Evolutionary conservation across 2,329 filamentous ascomycete genomes (phyloP).

Genomic region (Niveomyces coronatus): DNA sequence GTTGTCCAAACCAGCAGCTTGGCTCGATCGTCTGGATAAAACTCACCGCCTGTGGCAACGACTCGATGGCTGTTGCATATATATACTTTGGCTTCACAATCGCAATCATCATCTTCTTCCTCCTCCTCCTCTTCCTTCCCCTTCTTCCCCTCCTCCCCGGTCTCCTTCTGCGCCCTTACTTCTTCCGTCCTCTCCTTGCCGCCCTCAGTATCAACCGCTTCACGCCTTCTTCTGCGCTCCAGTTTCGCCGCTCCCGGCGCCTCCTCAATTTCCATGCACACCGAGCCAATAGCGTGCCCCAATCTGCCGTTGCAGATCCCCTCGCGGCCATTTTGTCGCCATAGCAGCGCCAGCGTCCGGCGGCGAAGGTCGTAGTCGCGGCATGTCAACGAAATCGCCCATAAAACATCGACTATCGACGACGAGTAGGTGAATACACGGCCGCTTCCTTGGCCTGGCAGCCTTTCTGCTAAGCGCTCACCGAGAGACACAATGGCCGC

Average conservation of each 20-base stretch:
- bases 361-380: not conserved
- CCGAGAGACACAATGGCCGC: not conserved
- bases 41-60: not conserved
- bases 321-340: not conserved
- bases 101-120: not conserved
- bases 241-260: not conserved
- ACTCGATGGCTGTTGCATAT: not conserved
- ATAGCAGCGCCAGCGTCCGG: slow-evolving; percentile 1
- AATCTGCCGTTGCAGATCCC: slow-evolving; percentile 3
- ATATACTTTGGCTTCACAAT: not conserved
- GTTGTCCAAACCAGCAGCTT: slow-evolving; percentile 1
- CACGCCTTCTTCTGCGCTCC: not conserved
- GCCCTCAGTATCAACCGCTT: not conserved
- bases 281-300: not conserved
- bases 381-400: not conserved
- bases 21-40: not conserved
- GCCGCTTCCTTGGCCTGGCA: not conserved
- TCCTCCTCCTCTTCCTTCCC: no score
- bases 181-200: no score
- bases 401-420: slow-evolving; percentile 1
- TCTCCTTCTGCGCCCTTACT: no score
- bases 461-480: not conserved
- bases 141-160: no score
- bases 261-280: slow-evolving; percentile 1
- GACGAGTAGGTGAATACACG: slow-evolving; percentile 4